phyloP scores from a whole-genome alignment of 768 basidiomycete species.

The Lanmaoa pseudosensibilis region DNA sequence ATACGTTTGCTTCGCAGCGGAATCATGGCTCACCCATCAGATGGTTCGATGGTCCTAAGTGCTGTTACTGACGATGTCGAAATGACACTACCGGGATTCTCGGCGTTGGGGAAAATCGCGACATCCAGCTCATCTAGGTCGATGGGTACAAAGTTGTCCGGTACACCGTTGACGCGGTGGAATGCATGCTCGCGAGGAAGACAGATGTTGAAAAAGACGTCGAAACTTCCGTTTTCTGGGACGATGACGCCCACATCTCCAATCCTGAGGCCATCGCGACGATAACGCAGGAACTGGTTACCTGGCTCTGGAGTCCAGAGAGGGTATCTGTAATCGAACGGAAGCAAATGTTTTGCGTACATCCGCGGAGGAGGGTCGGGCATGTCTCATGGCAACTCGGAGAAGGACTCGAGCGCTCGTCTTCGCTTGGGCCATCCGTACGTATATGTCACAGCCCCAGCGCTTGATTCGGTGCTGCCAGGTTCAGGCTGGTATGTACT shows the following conservation, averaged over 20 bases:
- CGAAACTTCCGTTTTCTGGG: conserved; percentile 32
- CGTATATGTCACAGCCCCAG: too few relatives aligned
- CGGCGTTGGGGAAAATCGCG: conserved; percentile 3
- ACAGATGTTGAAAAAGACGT: conserved; percentile 39
- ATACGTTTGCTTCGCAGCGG: neutral
- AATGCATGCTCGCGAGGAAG: conserved; percentile 31
- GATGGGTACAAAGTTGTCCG: conserved; percentile 28
- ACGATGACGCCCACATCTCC: conserved; percentile 38
- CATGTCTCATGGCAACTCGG: neutral
- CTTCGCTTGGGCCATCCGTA: too few relatives aligned
- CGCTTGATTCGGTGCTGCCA: too few relatives aligned
- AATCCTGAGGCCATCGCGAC: conserved; percentile 29
- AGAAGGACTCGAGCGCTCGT: too few relatives aligned
- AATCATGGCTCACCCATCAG: neutral
- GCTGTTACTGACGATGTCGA: conserved; percentile 9
- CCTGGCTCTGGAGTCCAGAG: conserved; percentile 33
- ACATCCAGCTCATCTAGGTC: conserved; percentile 5
- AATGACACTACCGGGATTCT: conserved; percentile 12
- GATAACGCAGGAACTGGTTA: conserved; percentile 23
- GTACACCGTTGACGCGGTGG: conserved; percentile 19
- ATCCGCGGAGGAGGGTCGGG: conserved; percentile 4
- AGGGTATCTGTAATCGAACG: conserved; percentile 28
- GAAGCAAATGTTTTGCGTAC: conserved; percentile 15
- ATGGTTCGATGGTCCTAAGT: conserved; percentile 1
- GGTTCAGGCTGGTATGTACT: too few relatives aligned